Evolutionary conservation across 1,284 basidiomycete genomes (phyloP), one percentile per base, ranked within the genome.

Genomic region (Papiliotrema flavescens): DNA sequence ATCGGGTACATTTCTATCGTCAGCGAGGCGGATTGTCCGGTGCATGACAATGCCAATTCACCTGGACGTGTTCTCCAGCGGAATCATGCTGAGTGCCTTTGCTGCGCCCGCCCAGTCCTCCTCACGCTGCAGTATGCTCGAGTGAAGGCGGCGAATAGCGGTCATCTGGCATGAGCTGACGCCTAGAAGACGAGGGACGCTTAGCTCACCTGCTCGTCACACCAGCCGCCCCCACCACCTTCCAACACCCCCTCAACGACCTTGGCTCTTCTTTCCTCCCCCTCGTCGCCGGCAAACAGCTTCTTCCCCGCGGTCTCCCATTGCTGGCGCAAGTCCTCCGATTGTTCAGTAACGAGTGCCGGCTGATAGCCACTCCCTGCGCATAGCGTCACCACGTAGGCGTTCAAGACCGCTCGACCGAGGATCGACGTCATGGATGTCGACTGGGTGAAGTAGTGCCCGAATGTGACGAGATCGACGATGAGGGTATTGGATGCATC

Each of bases 101-200:
- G 96, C 96, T 15, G 96, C 92, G 47, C 86, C 89, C 56, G 84
- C 85, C 89, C 92, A 98, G 69, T 92, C 90, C 71, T 98, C 92
- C 54, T 93, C 89, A 2, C 80, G 74, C 73, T 96, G 91, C n/a
- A 95, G 80, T 20, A 96, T 78, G 71, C 90, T 85, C 2, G 94
- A 90, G 32, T 96, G 84, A 67, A 93, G 86, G 65, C 90, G 88
- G 48, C 92, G 82, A 55, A 98, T 76, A 4, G 83, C 80, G 55
- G 90, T 91, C 7, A 89, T 85, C 91, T 96, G 71, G 23, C 24
- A 42, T 13, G 47, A 41, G 48, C n/a, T n/a, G n/a, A n/a, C n/a
- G 50, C 40, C 39, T 24, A n/a, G 24, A 19, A 36, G 36, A 35
- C 36, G 8, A 24, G 22, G 47, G 42, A 35, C 35, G 36, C 26